phyloP scores from a whole-genome alignment of 176 grass and related monocot genomes.

The Aegilops umbellulata region DNA sequence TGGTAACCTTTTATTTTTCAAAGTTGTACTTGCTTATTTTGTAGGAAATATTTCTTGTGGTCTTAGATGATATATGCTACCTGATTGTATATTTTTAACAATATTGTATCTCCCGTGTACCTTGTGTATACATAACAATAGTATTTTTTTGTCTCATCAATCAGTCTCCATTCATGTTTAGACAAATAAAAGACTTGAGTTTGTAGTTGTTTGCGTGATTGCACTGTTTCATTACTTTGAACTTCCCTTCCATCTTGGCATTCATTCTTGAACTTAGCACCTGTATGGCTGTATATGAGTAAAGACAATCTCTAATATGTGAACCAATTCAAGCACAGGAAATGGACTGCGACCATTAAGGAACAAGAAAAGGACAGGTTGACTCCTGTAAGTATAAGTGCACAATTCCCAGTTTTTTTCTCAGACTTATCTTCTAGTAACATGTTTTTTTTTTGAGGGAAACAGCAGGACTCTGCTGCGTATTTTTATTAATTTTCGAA shows the following conservation, averaged over 20 bases:
- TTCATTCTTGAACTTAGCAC: not conserved
- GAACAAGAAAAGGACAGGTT: constrained; percentile 92
- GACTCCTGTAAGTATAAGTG: constrained; percentile 72
- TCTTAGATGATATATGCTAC: not conserved
- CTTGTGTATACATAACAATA: not conserved
- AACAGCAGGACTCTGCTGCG: too few relatives aligned
- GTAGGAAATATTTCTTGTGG: not conserved
- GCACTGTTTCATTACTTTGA: not conserved
- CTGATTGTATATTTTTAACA: not conserved
- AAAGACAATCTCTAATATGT: constrained; percentile 9
- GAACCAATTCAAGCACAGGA: constrained; percentile 57
- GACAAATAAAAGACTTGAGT: constrained; percentile 3
- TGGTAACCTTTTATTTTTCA: constrained; percentile 4
- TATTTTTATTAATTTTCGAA: too few relatives aligned
- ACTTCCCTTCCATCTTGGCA: not conserved
- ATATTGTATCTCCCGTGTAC: not conserved
- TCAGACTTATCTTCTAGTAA: not conserved
- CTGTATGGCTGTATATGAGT: not conserved
- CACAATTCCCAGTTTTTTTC: constrained; percentile 4
- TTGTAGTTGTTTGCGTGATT: not conserved
- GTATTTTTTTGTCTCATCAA: not conserved
- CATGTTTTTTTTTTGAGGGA: too few relatives aligned
- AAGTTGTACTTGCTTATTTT: constrained; percentile 8
- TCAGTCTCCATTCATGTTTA: not conserved
- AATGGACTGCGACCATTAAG: constrained; percentile 84